Conservation (phyloP, 805 yeast genomes). For the Scheffersomyces amazonensis region DNA sequence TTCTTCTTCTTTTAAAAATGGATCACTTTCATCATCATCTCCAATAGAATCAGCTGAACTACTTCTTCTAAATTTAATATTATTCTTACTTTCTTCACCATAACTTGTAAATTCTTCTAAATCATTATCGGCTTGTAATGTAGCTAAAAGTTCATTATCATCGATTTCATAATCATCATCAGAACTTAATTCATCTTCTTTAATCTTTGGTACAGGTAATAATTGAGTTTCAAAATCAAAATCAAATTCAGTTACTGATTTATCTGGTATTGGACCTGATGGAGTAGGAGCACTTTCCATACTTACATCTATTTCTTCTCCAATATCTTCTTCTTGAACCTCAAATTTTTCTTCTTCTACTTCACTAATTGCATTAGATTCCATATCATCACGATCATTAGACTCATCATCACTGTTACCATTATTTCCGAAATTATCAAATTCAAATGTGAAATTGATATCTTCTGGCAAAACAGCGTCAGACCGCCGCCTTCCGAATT, state of each 20-base stretch:
- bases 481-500: conserved; percentile 34
- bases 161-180: conserved; percentile 68
- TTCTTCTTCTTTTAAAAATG: conserved; percentile 42
- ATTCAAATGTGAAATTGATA: conserved; percentile 39
- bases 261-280: conserved; percentile 1
- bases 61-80: conserved; percentile 13
- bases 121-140: conserved; percentile 46
- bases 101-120: conserved; percentile 29
- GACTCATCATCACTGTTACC: conserved; percentile 18
- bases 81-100: not conserved
- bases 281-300: too few species aligned
- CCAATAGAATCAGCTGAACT: conserved; percentile 19
- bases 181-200: conserved; percentile 46
- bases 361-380: conserved; percentile 2
- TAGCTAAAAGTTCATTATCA: conserved; percentile 44
- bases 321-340: conserved; percentile 17
- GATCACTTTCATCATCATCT: conserved; percentile 32
- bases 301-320: conserved; percentile 10
- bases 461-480: conserved; percentile 42
- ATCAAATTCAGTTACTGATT: conserved; percentile 12
- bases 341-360: conserved; percentile 1
- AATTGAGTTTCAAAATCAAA: conserved; percentile 30
- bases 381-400: conserved; percentile 10
- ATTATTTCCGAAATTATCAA: conserved; percentile 26
- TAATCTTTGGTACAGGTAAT: conserved; percentile 50